These are phyloP conservation scores for Naganishia friedmannii DNA, from an alignment of 768 basidiomycete genomes.

Conservation along the genomic window DNA sequence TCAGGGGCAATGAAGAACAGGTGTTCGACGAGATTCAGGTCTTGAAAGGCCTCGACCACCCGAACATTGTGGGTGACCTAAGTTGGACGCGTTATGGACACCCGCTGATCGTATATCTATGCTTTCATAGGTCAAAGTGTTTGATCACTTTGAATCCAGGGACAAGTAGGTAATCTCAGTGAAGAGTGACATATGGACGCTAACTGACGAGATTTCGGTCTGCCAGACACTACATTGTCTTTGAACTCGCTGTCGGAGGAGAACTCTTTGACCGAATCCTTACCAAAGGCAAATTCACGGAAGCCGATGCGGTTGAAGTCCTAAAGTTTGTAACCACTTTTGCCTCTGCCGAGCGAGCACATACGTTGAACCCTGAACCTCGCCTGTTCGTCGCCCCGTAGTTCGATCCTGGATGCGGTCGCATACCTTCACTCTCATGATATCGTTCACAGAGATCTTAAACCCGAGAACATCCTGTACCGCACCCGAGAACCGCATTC, in stretches of 20 bases:
- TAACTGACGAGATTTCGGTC: not conserved
- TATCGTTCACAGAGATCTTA: constrained; percentile 94
- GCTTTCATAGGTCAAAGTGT: constrained; percentile 66
- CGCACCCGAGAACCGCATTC: constrained; percentile 70
- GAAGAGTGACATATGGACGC: not conserved
- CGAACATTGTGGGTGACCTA: constrained; percentile 63
- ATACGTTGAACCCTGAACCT: not conserved
- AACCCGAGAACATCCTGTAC: constrained; percentile 96
- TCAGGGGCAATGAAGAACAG: constrained; percentile 76
- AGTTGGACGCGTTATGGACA: constrained; percentile 46
- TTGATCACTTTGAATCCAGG: constrained; percentile 92
- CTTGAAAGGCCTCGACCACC: constrained; percentile 80
- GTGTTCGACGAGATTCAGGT: constrained; percentile 94
- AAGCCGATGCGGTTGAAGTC: constrained; percentile 78
- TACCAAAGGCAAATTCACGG: constrained; percentile 84
- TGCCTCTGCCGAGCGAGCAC: not conserved
- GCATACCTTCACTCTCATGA: constrained; percentile 85
- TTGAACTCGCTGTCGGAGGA: constrained; percentile 89
- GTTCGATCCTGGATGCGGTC: constrained; percentile 79
- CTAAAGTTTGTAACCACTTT: constrained; percentile 59
- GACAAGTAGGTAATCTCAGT: constrained; percentile 59
- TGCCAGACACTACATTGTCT: constrained; percentile 75
- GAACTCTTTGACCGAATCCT: constrained; percentile 89
- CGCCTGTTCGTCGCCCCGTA: constrained; percentile 43
- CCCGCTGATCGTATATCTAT: not conserved